These are phyloP conservation scores for Cryphonectria carpinicola DNA, from an alignment of 2,329 filamentous ascomycete species.

Conservation along the genomic window DNA sequence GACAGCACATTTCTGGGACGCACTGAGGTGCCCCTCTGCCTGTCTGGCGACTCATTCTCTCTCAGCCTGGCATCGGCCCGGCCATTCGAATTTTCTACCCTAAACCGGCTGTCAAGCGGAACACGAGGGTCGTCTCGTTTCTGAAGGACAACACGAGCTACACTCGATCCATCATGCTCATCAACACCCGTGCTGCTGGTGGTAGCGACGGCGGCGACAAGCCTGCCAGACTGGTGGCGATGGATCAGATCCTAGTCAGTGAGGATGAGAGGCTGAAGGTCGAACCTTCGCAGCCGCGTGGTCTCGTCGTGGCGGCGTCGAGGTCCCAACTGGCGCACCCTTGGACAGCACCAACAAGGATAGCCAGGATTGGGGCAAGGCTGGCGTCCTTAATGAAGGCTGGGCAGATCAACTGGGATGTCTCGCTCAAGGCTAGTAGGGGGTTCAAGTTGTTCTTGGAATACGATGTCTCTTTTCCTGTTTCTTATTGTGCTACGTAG, in stretches of 20 bases:
- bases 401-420: conserved; percentile 63
- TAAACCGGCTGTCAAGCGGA: conserved; percentile 57
- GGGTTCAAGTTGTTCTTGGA: conserved; percentile 61
- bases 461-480: conserved; percentile 63
- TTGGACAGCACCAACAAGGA: conserved; percentile 33
- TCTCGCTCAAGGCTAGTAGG: conserved; percentile 60
- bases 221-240: conserved; percentile 52
- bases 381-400: conserved; percentile 55
- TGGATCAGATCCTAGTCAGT: conserved; percentile 66
- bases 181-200: conserved; percentile 50
- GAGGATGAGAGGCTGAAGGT: conserved; percentile 62
- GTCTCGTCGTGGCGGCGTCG: conserved; percentile 45
- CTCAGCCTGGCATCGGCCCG: conserved; percentile 63
- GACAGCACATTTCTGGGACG: conserved; percentile 66
- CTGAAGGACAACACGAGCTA: conserved; percentile 58
- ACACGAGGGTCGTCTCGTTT: conserved; percentile 55
- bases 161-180: conserved; percentile 48
- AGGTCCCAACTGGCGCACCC: conserved; percentile 41
- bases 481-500: conserved; percentile 47
- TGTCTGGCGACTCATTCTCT: conserved; percentile 55
- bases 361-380: conserved; percentile 56
- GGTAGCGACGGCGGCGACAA: conserved; percentile 33
- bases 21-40: conserved; percentile 57
- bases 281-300: conserved; percentile 52
- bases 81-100: conserved; percentile 59